Conservation (phyloP, 2,329 filamentous ascomycete genomes). For the Colletotrichum australisinense region DNA sequence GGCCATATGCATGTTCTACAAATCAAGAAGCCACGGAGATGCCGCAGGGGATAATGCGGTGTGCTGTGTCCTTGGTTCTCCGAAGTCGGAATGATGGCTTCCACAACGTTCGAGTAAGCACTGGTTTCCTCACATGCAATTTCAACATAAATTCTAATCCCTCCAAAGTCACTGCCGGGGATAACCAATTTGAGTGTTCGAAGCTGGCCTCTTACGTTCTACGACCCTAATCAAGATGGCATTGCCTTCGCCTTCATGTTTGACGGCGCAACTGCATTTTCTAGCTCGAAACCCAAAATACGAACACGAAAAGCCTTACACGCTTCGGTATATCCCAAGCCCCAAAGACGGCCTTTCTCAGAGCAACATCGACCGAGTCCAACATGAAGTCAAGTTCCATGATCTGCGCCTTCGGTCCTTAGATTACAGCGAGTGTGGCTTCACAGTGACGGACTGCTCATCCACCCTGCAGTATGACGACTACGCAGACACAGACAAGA, state of each 20-base stretch:
- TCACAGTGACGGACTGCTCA: constrained; percentile 1
- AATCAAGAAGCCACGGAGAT: background rate
- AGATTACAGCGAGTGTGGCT: constrained; percentile 8
- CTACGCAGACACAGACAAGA: constrained; percentile 2
- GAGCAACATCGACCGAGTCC: constrained; percentile 14
- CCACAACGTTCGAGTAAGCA: background rate
- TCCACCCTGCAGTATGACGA: constrained; percentile 2
- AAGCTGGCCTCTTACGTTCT: background rate
- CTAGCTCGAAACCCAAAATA: constrained; percentile 19
- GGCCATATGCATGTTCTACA: background rate
- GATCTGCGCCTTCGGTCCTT: background rate
- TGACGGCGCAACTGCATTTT: constrained; percentile 4
- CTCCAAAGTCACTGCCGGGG: background rate
- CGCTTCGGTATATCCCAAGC: constrained; percentile 5
- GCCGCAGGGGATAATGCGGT: background rate
- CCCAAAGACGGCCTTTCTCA: background rate
- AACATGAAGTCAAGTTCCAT: background rate
- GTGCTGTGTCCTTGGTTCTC: background rate
- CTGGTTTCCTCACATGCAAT: background rate
- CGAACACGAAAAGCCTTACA: constrained; percentile 19
- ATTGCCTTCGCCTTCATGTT: background rate
- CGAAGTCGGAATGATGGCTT: background rate
- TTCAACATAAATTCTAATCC: background rate
- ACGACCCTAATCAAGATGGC: background rate
- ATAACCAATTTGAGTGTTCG: background rate